phyloP scores from a whole-genome alignment of 2,329 filamentous ascomycete genomes.

The Cladosporium halotolerans region DNA sequence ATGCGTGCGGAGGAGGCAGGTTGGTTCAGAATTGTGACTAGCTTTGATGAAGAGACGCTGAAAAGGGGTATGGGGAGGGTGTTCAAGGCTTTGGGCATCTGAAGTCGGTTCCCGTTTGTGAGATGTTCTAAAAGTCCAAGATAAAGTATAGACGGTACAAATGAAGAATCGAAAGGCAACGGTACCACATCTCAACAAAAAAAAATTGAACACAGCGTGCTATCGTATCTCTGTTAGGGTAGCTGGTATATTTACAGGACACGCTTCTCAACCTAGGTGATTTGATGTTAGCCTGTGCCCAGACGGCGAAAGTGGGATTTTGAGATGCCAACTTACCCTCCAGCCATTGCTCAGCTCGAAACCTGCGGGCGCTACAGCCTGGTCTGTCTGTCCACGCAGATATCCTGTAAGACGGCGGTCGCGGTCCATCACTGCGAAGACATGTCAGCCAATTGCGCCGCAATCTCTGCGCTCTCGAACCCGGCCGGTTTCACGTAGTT shows the following conservation, averaged over 20 bases:
- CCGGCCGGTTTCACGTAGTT: background rate
- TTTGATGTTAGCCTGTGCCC: background rate
- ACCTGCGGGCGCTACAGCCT: slow-evolving; percentile 51
- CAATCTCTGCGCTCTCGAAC: too few relatives aligned
- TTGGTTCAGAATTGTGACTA: slow-evolving; percentile 51
- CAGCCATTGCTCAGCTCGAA: slow-evolving; percentile 64
- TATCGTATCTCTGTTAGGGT: slow-evolving; percentile 5
- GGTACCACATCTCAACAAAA: background rate
- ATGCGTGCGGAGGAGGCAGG: slow-evolving; percentile 42
- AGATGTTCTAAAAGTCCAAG: too few relatives aligned
- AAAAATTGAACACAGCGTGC: slow-evolving; percentile 1
- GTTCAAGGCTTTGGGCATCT: slow-evolving; percentile 12
- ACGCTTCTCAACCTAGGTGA: slow-evolving; percentile 20
- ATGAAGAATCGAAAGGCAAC: too few relatives aligned
- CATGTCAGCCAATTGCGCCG: slow-evolving; percentile 2
- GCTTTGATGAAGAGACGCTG: slow-evolving; percentile 15
- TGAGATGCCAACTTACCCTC: slow-evolving; percentile 46
- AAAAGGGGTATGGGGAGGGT: slow-evolving; percentile 32
- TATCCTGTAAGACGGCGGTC: slow-evolving; percentile 58
- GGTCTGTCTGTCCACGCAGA: slow-evolving; percentile 56
- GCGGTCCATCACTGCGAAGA: slow-evolving; percentile 57
- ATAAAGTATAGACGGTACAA: too few relatives aligned
- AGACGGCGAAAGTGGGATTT: background rate
- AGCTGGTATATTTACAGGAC: slow-evolving; percentile 11
- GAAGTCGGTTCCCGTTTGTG: too few relatives aligned